A percentile compares a stretch with the other conserved stretches of the same genome.
Conservation (phyloP, 371 early-diverging fungal species). For the Actinomortierella wolfii region DNA sequence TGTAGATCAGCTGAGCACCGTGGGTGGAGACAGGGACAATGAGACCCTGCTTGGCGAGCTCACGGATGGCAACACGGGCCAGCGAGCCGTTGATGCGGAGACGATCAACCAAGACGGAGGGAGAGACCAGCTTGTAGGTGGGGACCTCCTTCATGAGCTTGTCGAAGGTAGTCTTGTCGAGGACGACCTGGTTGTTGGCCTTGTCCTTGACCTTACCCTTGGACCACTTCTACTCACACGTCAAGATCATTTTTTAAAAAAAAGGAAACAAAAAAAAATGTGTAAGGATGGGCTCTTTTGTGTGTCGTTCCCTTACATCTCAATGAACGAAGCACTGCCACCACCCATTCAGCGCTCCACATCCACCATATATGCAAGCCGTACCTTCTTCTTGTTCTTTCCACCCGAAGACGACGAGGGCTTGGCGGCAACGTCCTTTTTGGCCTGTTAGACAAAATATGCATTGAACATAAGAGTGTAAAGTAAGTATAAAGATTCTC, state of each 20-base stretch:
- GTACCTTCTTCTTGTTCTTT: constrained; percentile 87
- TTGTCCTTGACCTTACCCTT: constrained; percentile 62
- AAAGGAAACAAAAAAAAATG: not conserved
- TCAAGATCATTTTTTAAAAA: not conserved
- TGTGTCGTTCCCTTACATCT: not conserved
- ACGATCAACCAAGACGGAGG: constrained; percentile 97
- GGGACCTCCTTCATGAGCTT: constrained; percentile 95
- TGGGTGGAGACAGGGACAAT: constrained; percentile 91
- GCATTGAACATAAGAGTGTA: not conserved
- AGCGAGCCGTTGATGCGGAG: constrained; percentile 97
- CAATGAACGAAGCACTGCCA: too few relatives aligned
- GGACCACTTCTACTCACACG: constrained; percentile 52
- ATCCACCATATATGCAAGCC: too few relatives aligned
- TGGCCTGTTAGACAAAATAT: constrained; percentile 54
- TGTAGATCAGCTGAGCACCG: constrained; percentile 96
- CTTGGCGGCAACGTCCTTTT: constrained; percentile 74
- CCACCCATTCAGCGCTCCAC: too few relatives aligned
- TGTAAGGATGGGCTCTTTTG: constrained; percentile 23
- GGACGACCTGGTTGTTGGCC: constrained; percentile 62
- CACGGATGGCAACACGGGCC: constrained; percentile 93
- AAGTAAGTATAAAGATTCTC: not conserved
- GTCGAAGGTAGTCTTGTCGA: constrained; percentile 55
- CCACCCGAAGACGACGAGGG: constrained; percentile 78
- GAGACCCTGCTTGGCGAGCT: constrained; percentile 88
- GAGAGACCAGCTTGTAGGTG: constrained; percentile 98